Conservation (phyloP, 2,329 filamentous ascomycete genomes). For the Pseudovirgaria hyperparasitica region DNA sequence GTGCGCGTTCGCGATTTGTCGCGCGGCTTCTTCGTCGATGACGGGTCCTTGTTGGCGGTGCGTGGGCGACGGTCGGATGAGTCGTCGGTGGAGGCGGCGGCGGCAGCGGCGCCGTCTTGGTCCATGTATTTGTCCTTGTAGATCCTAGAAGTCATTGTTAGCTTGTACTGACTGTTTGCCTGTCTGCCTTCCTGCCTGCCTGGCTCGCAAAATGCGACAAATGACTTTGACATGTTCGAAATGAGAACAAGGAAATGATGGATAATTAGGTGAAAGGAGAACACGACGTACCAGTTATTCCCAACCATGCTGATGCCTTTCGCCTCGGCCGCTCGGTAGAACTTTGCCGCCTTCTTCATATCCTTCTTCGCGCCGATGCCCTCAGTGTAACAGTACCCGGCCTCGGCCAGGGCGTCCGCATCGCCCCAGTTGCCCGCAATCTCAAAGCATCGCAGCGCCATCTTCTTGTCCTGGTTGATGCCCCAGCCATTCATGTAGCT, state of each 20-base stretch:
- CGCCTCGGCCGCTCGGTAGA: constrained; percentile 80
- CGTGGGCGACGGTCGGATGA: constrained; percentile 35
- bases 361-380: constrained; percentile 93
- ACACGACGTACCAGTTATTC: constrained; percentile 74
- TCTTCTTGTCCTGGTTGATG: constrained; percentile 76
- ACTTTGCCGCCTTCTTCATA: constrained; percentile 81
- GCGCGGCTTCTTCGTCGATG: constrained; percentile 46
- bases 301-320: constrained; percentile 97
- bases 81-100: constrained; percentile 20
- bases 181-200: too few species aligned
- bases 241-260: too few species aligned
- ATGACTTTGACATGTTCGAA: constrained; percentile 1
- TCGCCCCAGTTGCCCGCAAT: constrained; percentile 95
- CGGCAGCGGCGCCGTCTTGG: constrained; percentile 26
- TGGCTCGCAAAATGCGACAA: not conserved
- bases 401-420: constrained; percentile 83
- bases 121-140: constrained; percentile 87
- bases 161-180: constrained; percentile 2
- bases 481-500: constrained; percentile 99
- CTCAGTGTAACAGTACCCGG: constrained; percentile 91
- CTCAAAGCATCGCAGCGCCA: constrained; percentile 88
- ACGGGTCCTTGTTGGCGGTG: constrained; percentile 25
- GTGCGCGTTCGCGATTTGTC: constrained; percentile 66
- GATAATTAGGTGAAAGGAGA: not conserved
- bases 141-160: constrained; percentile 50